Conservation (phyloP, 352 stramenopile species). For the Phytophthora ramorum region DNA sequence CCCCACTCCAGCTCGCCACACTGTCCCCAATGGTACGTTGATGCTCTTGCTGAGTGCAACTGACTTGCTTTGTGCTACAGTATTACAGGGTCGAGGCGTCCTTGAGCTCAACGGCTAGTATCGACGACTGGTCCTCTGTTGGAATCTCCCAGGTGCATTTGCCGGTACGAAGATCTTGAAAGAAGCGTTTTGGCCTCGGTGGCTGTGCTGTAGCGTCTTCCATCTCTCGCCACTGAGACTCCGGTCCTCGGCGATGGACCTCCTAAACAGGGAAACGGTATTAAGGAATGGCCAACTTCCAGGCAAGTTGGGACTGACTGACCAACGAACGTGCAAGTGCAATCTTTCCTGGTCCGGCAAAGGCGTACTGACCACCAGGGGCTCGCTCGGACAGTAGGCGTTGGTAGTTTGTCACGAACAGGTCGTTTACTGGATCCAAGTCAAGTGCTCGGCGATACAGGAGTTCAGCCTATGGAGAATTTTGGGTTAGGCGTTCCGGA, state of each 20-base stretch:
- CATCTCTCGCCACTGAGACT: slow-evolving; percentile 53
- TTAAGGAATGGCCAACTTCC: background rate
- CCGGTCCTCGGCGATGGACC: slow-evolving; percentile 7
- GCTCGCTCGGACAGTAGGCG: slow-evolving; percentile 60
- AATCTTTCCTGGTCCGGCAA: slow-evolving; percentile 60
- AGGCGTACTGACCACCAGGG: slow-evolving; percentile 55
- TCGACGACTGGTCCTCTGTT: slow-evolving; percentile 4
- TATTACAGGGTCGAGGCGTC: background rate
- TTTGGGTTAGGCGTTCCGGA: background rate
- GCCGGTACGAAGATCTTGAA: slow-evolving; percentile 46
- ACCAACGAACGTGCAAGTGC: slow-evolving; percentile 47
- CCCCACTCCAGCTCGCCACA: slow-evolving; percentile 8
- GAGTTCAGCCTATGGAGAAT: slow-evolving; percentile 48
- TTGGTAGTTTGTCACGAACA: slow-evolving; percentile 66
- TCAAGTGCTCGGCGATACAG: slow-evolving; percentile 75
- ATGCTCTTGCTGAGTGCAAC: slow-evolving; percentile 3
- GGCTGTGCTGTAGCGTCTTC: slow-evolving; percentile 40
- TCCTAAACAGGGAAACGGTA: slow-evolving; percentile 13
- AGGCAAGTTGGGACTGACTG: slow-evolving; percentile 4
- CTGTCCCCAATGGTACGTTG: slow-evolving; percentile 30
- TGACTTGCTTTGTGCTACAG: slow-evolving; percentile 23
- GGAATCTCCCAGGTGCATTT: slow-evolving; percentile 47
- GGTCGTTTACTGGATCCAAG: slow-evolving; percentile 52
- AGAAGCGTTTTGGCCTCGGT: slow-evolving; percentile 48
- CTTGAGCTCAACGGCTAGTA: background rate